Evolutionary conservation across 352 stramenopile species (phyloP), one percentile per base, ranked within the genome.

Genomic region (Peronospora destructor): DNA sequence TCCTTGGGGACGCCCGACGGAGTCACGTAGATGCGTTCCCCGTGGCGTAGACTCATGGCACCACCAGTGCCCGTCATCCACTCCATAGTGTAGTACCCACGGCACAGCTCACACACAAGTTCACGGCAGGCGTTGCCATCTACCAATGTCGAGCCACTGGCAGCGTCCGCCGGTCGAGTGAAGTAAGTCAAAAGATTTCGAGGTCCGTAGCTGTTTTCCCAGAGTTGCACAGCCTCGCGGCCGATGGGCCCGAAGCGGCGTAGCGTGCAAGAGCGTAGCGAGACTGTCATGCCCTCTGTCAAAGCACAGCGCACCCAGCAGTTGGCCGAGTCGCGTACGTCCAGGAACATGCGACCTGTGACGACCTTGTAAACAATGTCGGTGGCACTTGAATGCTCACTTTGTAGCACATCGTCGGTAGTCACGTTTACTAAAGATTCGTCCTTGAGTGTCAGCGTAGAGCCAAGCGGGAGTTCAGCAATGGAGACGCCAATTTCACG

Each of bases 1-100:
- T 98, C 95, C 64, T 98, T 98, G 45, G 96, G 89, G 34, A 98
- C 90, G n/a, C 93, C 94, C 10, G 85, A 97, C 4, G 95, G 95
- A 21, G 94, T 96, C 67, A 98, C 95, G 78, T 95, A 97, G 41
- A 98, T 87, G 33, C 90, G 76, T 57, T 92, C 96, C 10, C 87
- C 87, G 19, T 88, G 73, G 25, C 92, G 85, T 41, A 98, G 96
- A 48, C 71, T 94, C 59, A 98, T 94, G 33, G 90, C 95, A 11
- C 95, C 95, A 19, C 93, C 93, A 12, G 92, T 98, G 33, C 95
- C 95, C 8, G 91, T 97, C 49, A 96, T 93, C 95, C 93, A 98
- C 29, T 93, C 91, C 0, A 66, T 70, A 10, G 63, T 58, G 53
- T 87, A 92, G 55, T 87, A 89, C 41, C 83, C 66, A n/a, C 75